Base-by-base conservation (phyloP, 371 early-diverging fungal species). In the Syncephalastrum contaminatum region DNA sequence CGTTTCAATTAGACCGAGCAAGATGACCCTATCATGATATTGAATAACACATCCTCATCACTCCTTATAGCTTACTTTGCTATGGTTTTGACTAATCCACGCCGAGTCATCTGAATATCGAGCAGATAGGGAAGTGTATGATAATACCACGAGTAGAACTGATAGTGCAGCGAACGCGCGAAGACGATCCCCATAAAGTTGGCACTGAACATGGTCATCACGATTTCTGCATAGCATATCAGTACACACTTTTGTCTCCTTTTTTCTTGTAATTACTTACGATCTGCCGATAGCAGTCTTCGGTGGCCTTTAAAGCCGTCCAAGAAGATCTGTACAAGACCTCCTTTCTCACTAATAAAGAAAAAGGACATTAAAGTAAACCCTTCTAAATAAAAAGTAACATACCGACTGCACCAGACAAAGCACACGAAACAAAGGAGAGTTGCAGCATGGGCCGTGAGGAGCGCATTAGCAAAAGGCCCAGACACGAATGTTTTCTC, bases 91-190 rank as follows among this genome's bases (percentile, higher is more conserved):
- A 47, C 0, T 4, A 43, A 3, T 4, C 62, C 59, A 24, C 73
- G 70, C 81, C 84, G 87, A 2, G 36, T 30, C 36, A 30, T 30
- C 5, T 8, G 36, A 8, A 30, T 30, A 30, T 8, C 36, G 14
- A 92, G 66, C n/a, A 96, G 62, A 60, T 87, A 92, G 4, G 98
- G 96, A 40, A 96, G 46, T 18, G 86, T 82, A 67, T 88, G 88
- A 51, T 75, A 90, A 66, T 96, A 97, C 97, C 97, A 97, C 3
- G 92, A 82, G 59, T 92, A 96, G 63, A 97, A 97, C 75, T 96
- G 96, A 66, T 94, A 95, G 64, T 97, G 97, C 56, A 97, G 72
- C 1, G 92, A 86, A 24, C 97, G 78, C 3, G 95, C 88, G 69
- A 90, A 95, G 1, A 88, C 59, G 42, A 97, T 85, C 15, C 97